Conservation (phyloP, 495 filamentous ascomycete genomes). For the Aspergillus avenaceus region DNA sequence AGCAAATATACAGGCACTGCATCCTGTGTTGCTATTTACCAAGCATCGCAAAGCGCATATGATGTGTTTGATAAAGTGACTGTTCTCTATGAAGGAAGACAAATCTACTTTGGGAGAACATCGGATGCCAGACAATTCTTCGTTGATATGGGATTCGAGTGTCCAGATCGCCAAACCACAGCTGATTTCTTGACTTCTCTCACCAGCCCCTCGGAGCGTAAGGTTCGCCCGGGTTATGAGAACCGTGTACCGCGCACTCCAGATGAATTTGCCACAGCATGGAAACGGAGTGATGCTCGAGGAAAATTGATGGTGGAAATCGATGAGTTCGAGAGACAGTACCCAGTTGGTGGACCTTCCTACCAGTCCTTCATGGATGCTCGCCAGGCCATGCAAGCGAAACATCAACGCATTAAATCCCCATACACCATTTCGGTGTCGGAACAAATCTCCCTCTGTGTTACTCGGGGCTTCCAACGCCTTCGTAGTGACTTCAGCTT, state of each 20-base stretch:
- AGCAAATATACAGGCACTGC: slow-evolving; percentile 69
- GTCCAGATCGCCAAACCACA: slow-evolving; percentile 58
- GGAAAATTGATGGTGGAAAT: slow-evolving; percentile 47
- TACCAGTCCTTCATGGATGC: slow-evolving; percentile 31
- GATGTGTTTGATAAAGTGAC: slow-evolving; percentile 54
- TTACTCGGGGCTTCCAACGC: slow-evolving; percentile 41
- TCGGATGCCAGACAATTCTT: slow-evolving; percentile 59
- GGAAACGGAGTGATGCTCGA: slow-evolving; percentile 50
- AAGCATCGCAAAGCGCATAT: slow-evolving; percentile 80
- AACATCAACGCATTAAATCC: slow-evolving; percentile 29
- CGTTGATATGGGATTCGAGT: slow-evolving; percentile 51
- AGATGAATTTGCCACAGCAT: slow-evolving; percentile 62
- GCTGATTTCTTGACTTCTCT: slow-evolving; percentile 73
- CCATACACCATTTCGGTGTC: slow-evolving; percentile 40
- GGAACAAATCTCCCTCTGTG: slow-evolving; percentile 46
- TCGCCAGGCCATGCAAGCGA: slow-evolving; percentile 38
- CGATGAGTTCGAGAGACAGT: slow-evolving; percentile 40
- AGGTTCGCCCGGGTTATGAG: slow-evolving; percentile 58
- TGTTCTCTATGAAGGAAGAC: slow-evolving; percentile 57
- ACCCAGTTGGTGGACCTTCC: slow-evolving; percentile 32
- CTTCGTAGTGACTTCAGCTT: slow-evolving; percentile 74
- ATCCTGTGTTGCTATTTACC: slow-evolving; percentile 76
- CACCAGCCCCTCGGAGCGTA: slow-evolving; percentile 59
- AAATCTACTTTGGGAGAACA: slow-evolving; percentile 63
- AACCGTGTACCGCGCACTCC: slow-evolving; percentile 60